Percentiles rank a stretch among this genome's conserved stretches.
These are phyloP conservation scores for Boletales sp. DNA, from an alignment of 768 basidiomycete genomes.

Conservation along the genomic window DNA sequence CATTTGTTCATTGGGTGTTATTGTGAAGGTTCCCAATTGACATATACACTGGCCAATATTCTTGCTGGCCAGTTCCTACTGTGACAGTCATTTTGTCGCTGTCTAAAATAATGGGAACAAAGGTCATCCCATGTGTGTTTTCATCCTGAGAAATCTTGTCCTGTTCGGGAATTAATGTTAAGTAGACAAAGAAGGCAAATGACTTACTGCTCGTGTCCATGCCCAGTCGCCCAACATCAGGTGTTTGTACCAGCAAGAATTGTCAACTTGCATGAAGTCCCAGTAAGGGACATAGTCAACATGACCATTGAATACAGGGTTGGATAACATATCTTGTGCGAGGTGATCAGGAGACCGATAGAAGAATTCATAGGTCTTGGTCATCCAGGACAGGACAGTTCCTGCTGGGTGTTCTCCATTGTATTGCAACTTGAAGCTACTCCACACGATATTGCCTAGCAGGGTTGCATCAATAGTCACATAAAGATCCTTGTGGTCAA, in stretches of 20 bases:
- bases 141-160: constrained; percentile 20
- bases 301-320: constrained; percentile 19
- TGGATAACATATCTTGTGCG: constrained; percentile 16
- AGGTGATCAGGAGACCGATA: constrained; percentile 16
- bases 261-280: constrained; percentile 1
- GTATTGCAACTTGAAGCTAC: constrained; percentile 30
- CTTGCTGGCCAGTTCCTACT: too few species aligned
- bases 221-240: constrained; percentile 5
- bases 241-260: neutral
- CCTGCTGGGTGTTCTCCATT: constrained; percentile 1
- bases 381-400: constrained; percentile 21
- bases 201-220: constrained; percentile 3
- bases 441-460: constrained; percentile 24
- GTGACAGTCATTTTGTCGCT: constrained; percentile 18
- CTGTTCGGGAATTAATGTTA: constrained; percentile 14
- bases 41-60: too few species aligned
- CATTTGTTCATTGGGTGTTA: constrained; percentile 4
- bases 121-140: constrained; percentile 12
- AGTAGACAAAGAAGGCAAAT: neutral
- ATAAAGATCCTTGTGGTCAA: constrained; percentile 4
- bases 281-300: constrained; percentile 18
- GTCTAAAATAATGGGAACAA: constrained; percentile 13
- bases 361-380: constrained; percentile 24
- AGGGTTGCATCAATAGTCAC: constrained; percentile 31
- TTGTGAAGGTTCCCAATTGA: constrained; percentile 17